These are phyloP conservation scores for Dryas alaskensis DNA, from an alignment of 306 rosid genomes.

Conservation along the genomic window DNA sequence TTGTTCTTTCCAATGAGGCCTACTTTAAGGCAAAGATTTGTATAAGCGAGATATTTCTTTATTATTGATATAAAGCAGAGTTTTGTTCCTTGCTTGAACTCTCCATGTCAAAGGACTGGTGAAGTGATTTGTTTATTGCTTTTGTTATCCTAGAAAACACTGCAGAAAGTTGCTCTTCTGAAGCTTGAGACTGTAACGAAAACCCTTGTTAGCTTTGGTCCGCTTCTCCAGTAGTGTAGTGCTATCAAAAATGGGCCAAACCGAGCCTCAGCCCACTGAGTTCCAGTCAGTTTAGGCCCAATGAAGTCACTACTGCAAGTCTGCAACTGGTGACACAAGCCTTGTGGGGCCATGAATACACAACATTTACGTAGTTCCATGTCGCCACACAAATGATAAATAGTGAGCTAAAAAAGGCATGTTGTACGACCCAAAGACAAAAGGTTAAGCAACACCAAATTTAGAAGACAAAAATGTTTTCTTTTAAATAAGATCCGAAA, in stretches of 20 bases:
- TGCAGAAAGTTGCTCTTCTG: too few relatives aligned
- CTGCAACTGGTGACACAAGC: background rate
- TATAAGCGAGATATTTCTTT: background rate
- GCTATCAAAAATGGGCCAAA: background rate
- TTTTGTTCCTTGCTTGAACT: conserved; percentile 2
- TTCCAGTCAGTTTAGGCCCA: background rate
- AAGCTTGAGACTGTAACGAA: too few relatives aligned
- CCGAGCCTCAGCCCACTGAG: background rate
- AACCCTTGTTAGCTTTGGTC: too few relatives aligned
- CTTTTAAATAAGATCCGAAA: too few relatives aligned
- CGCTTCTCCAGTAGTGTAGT: too few relatives aligned
- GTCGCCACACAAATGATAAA: background rate
- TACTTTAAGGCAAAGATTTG: conserved; percentile 15
- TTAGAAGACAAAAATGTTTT: too few relatives aligned
- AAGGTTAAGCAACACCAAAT: background rate
- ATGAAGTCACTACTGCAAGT: background rate
- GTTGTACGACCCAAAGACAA: background rate
- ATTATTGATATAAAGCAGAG: background rate
- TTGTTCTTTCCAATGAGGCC: conserved; percentile 4
- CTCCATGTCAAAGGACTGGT: background rate
- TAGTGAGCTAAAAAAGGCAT: too few relatives aligned
- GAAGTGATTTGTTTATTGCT: background rate
- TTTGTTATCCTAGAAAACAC: background rate
- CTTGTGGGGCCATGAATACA: background rate
- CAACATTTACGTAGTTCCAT: background rate